phyloP scores from a whole-genome alignment of 495 filamentous ascomycete genomes.

The Neurospora sp. region DNA sequence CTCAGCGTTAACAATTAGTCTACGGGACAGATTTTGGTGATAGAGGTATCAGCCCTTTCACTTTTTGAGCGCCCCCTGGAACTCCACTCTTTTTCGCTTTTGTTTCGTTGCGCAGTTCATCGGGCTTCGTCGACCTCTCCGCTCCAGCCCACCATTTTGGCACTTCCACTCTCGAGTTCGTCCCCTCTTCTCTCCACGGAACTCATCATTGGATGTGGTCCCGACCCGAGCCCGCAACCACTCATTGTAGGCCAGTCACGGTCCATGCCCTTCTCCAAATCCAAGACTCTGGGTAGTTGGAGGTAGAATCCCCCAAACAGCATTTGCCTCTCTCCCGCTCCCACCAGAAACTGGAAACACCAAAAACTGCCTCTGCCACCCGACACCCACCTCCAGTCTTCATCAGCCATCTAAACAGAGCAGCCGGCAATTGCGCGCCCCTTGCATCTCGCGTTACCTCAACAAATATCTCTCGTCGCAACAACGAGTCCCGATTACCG shows the following conservation, averaged over 20 bases:
- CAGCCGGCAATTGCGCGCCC: neutral
- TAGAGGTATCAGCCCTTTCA: neutral
- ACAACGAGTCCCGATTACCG: neutral
- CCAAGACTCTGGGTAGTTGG: neutral
- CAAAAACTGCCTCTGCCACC: neutral
- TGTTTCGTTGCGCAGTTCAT: neutral
- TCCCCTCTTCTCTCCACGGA: neutral
- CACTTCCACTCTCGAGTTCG: neutral
- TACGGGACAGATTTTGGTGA: too few species aligned
- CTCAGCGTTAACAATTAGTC: neutral
- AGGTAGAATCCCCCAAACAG: neutral
- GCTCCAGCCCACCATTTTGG: constrained; percentile 18
- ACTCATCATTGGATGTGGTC: neutral
- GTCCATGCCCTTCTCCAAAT: neutral
- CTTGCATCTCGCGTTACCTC: neutral
- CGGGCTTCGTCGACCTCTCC: neutral
- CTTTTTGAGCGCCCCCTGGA: neutral
- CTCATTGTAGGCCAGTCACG: neutral
- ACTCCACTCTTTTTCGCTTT: neutral
- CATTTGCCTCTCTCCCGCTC: neutral
- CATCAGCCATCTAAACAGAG: neutral
- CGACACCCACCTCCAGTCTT: neutral
- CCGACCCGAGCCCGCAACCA: neutral
- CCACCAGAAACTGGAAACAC: neutral
- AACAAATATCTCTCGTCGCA: neutral